phyloP scores from a whole-genome alignment of 345 rosid species.

The Gossypium mustelinum region DNA sequence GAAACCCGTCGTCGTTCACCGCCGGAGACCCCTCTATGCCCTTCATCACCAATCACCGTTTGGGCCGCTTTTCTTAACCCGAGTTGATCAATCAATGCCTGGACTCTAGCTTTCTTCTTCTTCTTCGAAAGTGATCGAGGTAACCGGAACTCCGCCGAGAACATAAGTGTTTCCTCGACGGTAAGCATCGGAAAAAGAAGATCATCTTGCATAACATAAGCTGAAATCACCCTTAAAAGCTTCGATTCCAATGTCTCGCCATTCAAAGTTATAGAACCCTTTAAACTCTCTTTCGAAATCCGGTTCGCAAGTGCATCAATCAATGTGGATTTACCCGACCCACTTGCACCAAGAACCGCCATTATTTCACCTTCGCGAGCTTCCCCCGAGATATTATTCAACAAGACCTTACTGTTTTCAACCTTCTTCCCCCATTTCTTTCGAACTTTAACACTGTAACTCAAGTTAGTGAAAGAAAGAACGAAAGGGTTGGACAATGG shows the following conservation, averaged over 20 bases:
- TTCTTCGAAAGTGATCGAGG: constrained; percentile 73
- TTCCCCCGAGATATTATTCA: constrained; percentile 55
- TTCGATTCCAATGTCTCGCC: constrained; percentile 70
- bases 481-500: constrained; percentile 57
- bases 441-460: constrained; percentile 56
- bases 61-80: constrained; percentile 72
- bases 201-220: constrained; percentile 96
- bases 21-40: constrained; percentile 87
- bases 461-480: constrained; percentile 63
- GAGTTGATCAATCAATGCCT: constrained; percentile 80
- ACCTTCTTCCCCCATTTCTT: constrained; percentile 33
- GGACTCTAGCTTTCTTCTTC: constrained; percentile 72
- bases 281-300: constrained; percentile 68
- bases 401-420: constrained; percentile 38
- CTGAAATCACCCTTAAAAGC: constrained; percentile 77
- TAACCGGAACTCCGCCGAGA: constrained; percentile 90
- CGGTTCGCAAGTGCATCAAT: constrained; percentile 86
- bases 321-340: constrained; percentile 87
- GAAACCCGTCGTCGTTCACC: constrained; percentile 93
- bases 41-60: constrained; percentile 93
- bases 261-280: constrained; percentile 70
- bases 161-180: constrained; percentile 87
- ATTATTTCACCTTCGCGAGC: constrained; percentile 76
- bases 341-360: constrained; percentile 95
- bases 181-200: constrained; percentile 93